A percentile compares a stretch with the other conserved stretches of the same genome.
Conservation (phyloP, 805 yeast species). For the Cyberlindnera nakhonratchasimensis region DNA sequence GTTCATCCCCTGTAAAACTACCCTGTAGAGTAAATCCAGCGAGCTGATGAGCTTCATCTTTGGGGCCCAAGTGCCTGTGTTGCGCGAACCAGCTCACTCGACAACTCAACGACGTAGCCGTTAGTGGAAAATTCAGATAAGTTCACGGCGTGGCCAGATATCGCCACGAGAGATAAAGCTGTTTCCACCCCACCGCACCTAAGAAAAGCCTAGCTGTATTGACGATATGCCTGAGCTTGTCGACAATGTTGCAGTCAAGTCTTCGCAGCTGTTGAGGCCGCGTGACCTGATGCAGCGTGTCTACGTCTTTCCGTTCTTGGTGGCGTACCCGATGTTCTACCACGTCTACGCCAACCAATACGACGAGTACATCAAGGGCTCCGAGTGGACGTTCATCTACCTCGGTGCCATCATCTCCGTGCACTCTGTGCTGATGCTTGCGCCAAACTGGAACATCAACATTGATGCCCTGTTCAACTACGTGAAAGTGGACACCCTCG, state of each 20-base stretch:
- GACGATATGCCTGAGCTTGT: conserved; percentile 40
- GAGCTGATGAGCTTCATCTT: too few relatives aligned
- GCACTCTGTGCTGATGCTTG: conserved; percentile 74
- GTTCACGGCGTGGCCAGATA: not conserved
- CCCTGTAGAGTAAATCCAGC: too few relatives aligned
- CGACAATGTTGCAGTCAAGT: conserved; percentile 65
- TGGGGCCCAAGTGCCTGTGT: too few relatives aligned
- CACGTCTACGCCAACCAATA: conserved; percentile 65
- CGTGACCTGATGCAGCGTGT: conserved; percentile 60
- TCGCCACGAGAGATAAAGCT: too few relatives aligned
- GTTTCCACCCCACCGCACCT: not conserved
- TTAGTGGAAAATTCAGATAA: too few relatives aligned
- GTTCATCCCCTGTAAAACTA: too few relatives aligned
- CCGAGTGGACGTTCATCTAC: conserved; percentile 95
- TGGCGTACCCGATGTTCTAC: conserved; percentile 70
- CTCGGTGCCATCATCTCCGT: conserved; percentile 68
- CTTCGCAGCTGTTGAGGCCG: conserved; percentile 73
- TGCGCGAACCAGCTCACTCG: conserved; percentile 3
- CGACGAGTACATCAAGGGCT: conserved; percentile 78
- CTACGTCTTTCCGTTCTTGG: conserved; percentile 77
- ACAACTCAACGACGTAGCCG: conserved; percentile 1
- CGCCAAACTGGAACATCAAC: conserved; percentile 91
- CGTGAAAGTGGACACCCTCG: conserved; percentile 44
- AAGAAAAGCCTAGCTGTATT: not conserved
- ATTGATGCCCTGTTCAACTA: conserved; percentile 72